Evolutionary conservation across 768 basidiomycete genomes (phyloP).

Genomic region (Lentinula edodes): DNA sequence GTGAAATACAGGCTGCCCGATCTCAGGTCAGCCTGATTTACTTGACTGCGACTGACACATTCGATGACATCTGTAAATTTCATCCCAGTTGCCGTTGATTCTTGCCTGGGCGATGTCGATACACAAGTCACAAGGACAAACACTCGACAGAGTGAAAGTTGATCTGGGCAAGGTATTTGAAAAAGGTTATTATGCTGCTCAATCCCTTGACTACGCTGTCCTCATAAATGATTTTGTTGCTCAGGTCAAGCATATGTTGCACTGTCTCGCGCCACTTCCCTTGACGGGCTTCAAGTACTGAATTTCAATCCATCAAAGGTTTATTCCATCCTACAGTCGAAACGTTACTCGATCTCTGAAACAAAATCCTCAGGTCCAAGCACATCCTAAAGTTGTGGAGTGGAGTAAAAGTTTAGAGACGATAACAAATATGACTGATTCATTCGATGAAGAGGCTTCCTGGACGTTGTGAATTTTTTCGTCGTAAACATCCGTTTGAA

Average conservation of each 20-base stretch:
- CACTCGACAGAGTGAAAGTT: slow-evolving; percentile 90
- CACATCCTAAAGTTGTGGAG: slow-evolving; percentile 9
- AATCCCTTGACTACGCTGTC: neutral
- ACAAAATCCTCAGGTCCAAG: neutral
- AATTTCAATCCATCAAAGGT: slow-evolving; percentile 77
- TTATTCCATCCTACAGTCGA: slow-evolving; percentile 2
- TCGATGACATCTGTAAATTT: neutral
- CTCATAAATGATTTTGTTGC: too few species aligned
- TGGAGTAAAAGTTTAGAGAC: slow-evolving; percentile 10
- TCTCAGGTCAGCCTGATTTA: slow-evolving; percentile 55
- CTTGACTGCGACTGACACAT: neutral
- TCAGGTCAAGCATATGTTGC: slow-evolving; percentile 89
- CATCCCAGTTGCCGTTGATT: slow-evolving; percentile 70
- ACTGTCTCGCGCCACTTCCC: slow-evolving; percentile 80
- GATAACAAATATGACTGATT: neutral
- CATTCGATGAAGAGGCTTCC: neutral
- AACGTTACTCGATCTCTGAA: neutral
- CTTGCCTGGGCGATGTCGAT: slow-evolving; percentile 98
- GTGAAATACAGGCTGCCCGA: slow-evolving; percentile 76
- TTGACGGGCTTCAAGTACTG: slow-evolving; percentile 82
- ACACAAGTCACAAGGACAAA: slow-evolving; percentile 98
- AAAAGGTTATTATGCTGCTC: slow-evolving; percentile 47
- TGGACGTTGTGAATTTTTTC: neutral
- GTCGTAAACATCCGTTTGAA: neutral
- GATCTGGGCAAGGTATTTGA: slow-evolving; percentile 92